Evolutionary conservation across 306 rosid genomes (phyloP).

Genomic region (Glycine soja): DNA sequence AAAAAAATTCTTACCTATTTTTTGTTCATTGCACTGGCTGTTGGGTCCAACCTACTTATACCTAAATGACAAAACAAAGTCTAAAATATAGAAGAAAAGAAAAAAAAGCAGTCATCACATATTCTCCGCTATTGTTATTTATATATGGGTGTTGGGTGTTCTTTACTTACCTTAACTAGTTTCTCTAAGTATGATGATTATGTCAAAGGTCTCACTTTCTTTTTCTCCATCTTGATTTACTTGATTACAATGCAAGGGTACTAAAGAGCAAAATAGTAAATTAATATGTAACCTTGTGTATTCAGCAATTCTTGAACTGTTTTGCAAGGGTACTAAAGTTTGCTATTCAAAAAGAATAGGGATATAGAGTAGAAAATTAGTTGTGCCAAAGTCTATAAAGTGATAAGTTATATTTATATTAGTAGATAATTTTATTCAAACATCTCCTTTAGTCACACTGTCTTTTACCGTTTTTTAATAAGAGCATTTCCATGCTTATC

Average conservation of each 20-base stretch:
- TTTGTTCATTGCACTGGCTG: conserved; percentile 43
- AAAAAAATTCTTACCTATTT: conserved; percentile 3
- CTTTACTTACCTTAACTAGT: conserved; percentile 28
- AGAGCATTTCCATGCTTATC: not conserved
- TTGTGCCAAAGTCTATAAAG: not conserved
- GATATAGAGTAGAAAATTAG: not conserved
- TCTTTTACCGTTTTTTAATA: not conserved
- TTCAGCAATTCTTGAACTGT: not conserved
- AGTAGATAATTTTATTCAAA: not conserved
- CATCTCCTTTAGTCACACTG: not conserved
- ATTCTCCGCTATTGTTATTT: conserved; percentile 46
- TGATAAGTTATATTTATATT: not conserved
- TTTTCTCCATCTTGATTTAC: conserved; percentile 41
- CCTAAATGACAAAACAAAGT: conserved; percentile 50
- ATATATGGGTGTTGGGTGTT: not conserved
- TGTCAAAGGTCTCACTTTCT: conserved; percentile 42
- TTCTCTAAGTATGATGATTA: conserved; percentile 42
- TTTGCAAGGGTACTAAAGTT: not conserved
- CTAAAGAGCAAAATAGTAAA: not conserved
- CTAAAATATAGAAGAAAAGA: conserved; percentile 31
- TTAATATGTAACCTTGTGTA: not conserved
- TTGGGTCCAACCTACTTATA: conserved; percentile 50
- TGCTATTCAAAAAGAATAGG: not conserved
- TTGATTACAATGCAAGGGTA: conserved; percentile 2
- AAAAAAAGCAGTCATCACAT: conserved; percentile 47